Percentiles rank a stretch among this genome's conserved stretches.
phyloP scores from a whole-genome alignment of 2,329 filamentous ascomycete genomes.

The Exserohilum turcica region DNA sequence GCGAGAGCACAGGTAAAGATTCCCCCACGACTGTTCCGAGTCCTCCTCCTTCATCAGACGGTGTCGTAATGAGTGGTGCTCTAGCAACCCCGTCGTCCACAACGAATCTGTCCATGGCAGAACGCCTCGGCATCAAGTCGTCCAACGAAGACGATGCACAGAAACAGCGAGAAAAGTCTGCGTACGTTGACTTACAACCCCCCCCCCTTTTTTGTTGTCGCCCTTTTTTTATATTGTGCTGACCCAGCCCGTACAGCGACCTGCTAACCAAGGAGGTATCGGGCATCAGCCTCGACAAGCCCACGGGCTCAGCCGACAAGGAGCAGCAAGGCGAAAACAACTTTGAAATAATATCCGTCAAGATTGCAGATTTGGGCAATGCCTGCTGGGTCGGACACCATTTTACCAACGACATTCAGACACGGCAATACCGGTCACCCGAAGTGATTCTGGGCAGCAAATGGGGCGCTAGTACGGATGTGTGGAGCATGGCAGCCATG shows the following conservation, averaged over 20 bases:
- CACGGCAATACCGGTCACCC: slow-evolving; percentile 92
- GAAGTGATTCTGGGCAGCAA: slow-evolving; percentile 96
- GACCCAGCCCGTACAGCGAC: slow-evolving; percentile 66
- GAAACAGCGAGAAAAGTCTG: slow-evolving; percentile 87
- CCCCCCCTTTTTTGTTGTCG: too few relatives aligned
- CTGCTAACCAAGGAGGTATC: slow-evolving; percentile 91
- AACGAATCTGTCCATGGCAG: slow-evolving; percentile 62
- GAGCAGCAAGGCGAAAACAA: slow-evolving; percentile 61
- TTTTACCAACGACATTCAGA: slow-evolving; percentile 99
- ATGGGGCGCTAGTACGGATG: slow-evolving; percentile 99
- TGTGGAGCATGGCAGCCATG: slow-evolving; percentile 99
- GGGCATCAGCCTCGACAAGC: slow-evolving; percentile 85
- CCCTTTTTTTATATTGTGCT: neutral
- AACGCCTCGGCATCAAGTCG: slow-evolving; percentile 60
- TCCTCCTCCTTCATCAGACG: slow-evolving; percentile 48
- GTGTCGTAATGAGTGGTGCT: slow-evolving; percentile 61
- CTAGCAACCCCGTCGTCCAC: slow-evolving; percentile 55
- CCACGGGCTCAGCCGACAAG: slow-evolving; percentile 51
- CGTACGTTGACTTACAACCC: slow-evolving; percentile 63
- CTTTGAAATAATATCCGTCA: slow-evolving; percentile 91
- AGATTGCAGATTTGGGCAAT: slow-evolving; percentile 97
- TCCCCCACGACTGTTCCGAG: slow-evolving; percentile 51
- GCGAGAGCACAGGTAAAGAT: slow-evolving; percentile 68
- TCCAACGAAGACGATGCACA: slow-evolving; percentile 63
- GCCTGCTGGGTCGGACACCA: slow-evolving; percentile 99